phyloP scores from a whole-genome alignment of 2,329 filamentous ascomycete genomes.

The Colletotrichum ledebouriae region DNA sequence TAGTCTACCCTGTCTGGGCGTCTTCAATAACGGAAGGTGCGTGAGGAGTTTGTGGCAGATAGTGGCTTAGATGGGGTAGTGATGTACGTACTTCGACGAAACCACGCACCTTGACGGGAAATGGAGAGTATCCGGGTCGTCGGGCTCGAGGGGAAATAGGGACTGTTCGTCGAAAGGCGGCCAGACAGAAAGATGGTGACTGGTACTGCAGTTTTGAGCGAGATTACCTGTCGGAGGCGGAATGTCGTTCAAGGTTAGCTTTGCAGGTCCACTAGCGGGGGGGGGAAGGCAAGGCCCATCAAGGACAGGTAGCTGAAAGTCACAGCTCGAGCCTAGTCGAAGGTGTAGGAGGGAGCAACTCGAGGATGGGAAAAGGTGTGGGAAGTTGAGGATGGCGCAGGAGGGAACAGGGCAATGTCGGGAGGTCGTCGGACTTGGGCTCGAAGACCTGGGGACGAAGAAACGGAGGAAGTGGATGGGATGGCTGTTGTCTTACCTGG shows the following conservation, averaged over 20 bases:
- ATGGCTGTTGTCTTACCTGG: conserved; percentile 41
- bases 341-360: not conserved
- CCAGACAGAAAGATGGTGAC: conserved; percentile 28
- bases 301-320: conserved; percentile 39
- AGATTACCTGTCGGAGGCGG: conserved; percentile 22
- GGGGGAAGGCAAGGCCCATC: conserved; percentile 20
- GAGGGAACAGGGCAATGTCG: conserved; percentile 5
- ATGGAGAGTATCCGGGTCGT: conserved; percentile 32
- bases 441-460: conserved; percentile 27
- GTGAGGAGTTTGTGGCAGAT: not conserved
- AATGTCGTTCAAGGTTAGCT: conserved; percentile 34
- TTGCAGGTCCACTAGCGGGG: conserved; percentile 34
- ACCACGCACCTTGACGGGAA: conserved; percentile 40
- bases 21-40: not conserved
- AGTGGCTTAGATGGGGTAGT: conserved; percentile 8
- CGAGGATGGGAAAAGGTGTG: not conserved
- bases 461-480: conserved; percentile 30
- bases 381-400: not conserved
- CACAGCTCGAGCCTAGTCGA: conserved; percentile 16
- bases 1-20: not conserved
- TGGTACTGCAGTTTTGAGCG: conserved; percentile 24
- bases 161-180: conserved; percentile 21
- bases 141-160: conserved; percentile 26
- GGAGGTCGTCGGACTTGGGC: conserved; percentile 21
- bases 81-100: conserved; percentile 2